Conservation (phyloP, 2,329 filamentous ascomycete genomes). For the Aureobasidium sp. region DNA sequence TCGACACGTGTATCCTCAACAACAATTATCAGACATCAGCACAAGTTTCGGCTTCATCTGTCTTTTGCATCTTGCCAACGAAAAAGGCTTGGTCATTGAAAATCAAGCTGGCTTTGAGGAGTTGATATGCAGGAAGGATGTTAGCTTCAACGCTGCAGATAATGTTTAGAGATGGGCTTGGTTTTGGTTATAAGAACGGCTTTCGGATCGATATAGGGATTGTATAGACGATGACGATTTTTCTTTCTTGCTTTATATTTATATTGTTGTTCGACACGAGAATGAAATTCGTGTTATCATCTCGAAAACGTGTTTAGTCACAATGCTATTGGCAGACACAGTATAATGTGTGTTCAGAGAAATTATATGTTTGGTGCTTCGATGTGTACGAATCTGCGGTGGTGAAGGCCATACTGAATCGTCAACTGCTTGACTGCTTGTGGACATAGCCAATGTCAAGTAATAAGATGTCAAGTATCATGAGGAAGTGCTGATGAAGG, state of each 20-base stretch:
- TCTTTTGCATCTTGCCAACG: slow-evolving; percentile 82
- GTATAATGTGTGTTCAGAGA: too few relatives aligned
- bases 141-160: slow-evolving; percentile 32
- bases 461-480: background rate
- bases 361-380: too few relatives aligned
- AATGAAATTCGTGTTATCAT: too few relatives aligned
- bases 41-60: slow-evolving; percentile 93
- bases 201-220: background rate
- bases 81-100: slow-evolving; percentile 77
- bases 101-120: slow-evolving; percentile 49
- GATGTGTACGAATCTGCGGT: background rate
- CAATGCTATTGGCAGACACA: too few relatives aligned
- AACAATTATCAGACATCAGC: slow-evolving; percentile 86
- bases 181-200: background rate
- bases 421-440: too few relatives aligned
- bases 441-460: too few relatives aligned
- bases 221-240: slow-evolving; percentile 1
- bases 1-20: slow-evolving; percentile 76
- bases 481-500: background rate
- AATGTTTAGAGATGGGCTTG: slow-evolving; percentile 1
- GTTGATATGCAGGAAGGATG: slow-evolving; percentile 43
- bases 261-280: too few relatives aligned
- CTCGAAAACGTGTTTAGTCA: too few relatives aligned
- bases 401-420: too few relatives aligned
- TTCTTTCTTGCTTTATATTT: background rate